Evolutionary conservation across 331 rosid genomes (phyloP), one percentile per base, ranked within the genome.

Genomic region (Prunus yedoensis): DNA sequence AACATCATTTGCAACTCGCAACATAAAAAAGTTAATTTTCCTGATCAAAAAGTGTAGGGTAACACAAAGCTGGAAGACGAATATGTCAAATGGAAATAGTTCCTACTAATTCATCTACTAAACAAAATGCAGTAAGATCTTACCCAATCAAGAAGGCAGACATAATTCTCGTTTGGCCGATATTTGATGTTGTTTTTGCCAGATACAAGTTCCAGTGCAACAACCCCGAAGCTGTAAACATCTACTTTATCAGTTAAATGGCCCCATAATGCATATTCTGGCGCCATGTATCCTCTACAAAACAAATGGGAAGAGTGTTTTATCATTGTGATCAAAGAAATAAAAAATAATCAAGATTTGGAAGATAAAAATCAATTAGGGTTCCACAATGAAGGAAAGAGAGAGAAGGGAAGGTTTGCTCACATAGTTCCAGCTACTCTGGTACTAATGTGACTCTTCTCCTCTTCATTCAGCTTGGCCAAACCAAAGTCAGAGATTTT

Each of bases 91-190:
- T 7, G 27, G 69, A 62, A 28, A 62, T 16, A 1, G n/a, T 3
- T 30, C 43, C 43, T 30, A 62, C 45, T 16, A 30, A 62, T 21
- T 28, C 74, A 27, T 10, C 5, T 28, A 35, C 63, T 16, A 35
- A 71, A 35, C 4, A 14, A 71, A 35, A 53, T 51, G 1, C 35
- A 71, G 8, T 15, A 14, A 54, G 21, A 41, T 66, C 38, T 23
- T 74, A 84, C 88, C 83, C 88, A 81, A 70, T 84, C 85, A 28
- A 81, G 83, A 67, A 81, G 88, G 72, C 81, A 81, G 6, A 78
- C 85, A 47, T 8, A 81, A 4, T 85, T 78, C 70, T 71, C 85
- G 47, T 41, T 56, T 4, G 85, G 68, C 15, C 81, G 65, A 70
- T 15, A 81, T 60, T 76, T 81, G 60, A 80, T 71, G 66, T 84